phyloP scores from a whole-genome alignment of 116 monocot species.

The Phalaenopsis hybrid region DNA sequence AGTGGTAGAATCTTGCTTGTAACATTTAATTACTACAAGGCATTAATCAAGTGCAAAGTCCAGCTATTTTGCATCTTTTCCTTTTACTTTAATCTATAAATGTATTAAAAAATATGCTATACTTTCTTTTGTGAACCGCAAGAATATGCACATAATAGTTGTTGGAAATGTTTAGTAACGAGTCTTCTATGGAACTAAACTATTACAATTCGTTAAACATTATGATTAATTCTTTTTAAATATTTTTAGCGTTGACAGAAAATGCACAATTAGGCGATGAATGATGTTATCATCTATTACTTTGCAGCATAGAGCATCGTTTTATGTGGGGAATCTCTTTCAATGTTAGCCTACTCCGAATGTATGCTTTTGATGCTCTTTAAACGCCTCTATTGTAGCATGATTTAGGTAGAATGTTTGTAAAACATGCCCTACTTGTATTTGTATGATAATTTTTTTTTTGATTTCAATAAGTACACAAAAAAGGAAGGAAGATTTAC shows the following conservation, averaged over 20 bases:
- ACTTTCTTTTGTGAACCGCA: background rate
- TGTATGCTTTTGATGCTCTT: too few relatives aligned
- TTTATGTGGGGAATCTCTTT: too few relatives aligned
- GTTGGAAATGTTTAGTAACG: background rate
- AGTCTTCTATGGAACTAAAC: background rate
- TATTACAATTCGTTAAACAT: background rate
- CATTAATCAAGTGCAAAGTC: background rate
- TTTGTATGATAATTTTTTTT: too few relatives aligned
- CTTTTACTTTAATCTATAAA: background rate
- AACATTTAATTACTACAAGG: background rate
- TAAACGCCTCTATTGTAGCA: too few relatives aligned
- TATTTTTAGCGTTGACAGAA: background rate
- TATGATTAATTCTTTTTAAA: background rate
- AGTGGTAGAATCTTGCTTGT: slow-evolving; percentile 12
- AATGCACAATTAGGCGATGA: background rate
- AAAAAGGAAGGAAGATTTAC: too few relatives aligned
- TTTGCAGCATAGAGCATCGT: too few relatives aligned
- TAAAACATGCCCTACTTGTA: too few relatives aligned
- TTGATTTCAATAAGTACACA: too few relatives aligned
- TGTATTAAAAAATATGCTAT: background rate
- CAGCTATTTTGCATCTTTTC: background rate
- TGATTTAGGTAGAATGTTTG: too few relatives aligned
- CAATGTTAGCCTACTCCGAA: too few relatives aligned
- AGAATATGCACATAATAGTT: background rate
- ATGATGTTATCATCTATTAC: too few relatives aligned